Base-by-base conservation (phyloP, 495 filamentous ascomycete genomes). In the Wilcoxina mikolae region DNA sequence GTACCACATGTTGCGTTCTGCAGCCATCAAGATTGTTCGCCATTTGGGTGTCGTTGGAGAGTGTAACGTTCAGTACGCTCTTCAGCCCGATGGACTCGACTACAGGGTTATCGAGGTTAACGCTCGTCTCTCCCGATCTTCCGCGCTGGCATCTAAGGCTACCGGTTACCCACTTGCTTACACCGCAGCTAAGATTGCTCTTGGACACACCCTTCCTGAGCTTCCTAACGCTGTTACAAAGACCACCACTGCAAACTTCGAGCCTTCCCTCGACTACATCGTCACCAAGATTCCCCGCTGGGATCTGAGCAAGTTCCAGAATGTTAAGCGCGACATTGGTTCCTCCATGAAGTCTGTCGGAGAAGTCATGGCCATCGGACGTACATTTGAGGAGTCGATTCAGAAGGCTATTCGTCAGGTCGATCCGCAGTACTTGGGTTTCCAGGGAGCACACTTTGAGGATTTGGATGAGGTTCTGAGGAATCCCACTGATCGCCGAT, bases 91-190 rank as follows among this genome's bases (percentile, higher is more conserved):
- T 70, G 88, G 87, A 27, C 77, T 88, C 43, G 91, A 96, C 71
- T 96, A 95, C 73, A 81, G 90, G 69, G 90, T 96, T 52, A 96
- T 96, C 65, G 90, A 96, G 73, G 90, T 96, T 68, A 96, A 98
- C 66, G 91, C 91, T 56, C 86, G 91, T 76, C 79, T 98, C 35
- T 96, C 91, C 47, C 81, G 91, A 60, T 98, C 91, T 27, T 98
- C 91, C 22, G 91, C 90, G 15, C 76, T 98, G 58, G 91, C 91
- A 55, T 96, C 91, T 25, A 98, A 98, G 72, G 91, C 91, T 43
- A 98, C 91, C 12, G 91, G 91, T 45, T 98, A 95, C 65, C 91
- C 91, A 35, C 77, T 98, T 59, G 91, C 91, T 22, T 98, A 95
- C 67, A 93, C 87, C 41, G 93, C 91, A 54, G 90, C 90, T 38